Evolutionary conservation across 2,329 filamentous ascomycete genomes (phyloP), one percentile per base, ranked within the genome.

Genomic region (Cladobotryum protrusum): DNA sequence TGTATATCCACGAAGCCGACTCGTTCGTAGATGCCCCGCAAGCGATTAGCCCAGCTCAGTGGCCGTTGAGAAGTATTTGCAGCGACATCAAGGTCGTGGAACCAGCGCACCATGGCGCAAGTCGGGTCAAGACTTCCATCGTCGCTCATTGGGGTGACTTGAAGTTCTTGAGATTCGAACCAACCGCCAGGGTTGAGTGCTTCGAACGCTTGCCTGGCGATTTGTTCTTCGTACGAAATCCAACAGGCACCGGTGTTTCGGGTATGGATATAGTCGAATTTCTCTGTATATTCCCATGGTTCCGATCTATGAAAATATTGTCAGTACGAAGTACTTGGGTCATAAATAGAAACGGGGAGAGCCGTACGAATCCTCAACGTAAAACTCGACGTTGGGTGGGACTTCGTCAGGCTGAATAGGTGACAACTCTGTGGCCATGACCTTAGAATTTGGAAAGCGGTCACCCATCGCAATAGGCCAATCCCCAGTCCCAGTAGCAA

Each of bases 371-470:
- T 90, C 86, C 60, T 89, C 85, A 42, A 91, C 77, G 53, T 82
- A 81, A 56, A 91, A 91, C 54, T 82, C 79, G 13, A 89, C 83
- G 54, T 91, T 91, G 15, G 79, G 77, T 0, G 87, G 86, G 1
- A 89, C 83, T 43, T 78, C 72, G 4, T 69, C 69, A 2, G 83
- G 82, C 59, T 87, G 84, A 20, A 86, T 82, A 2, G 83, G 82
- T 1, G 82, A 86, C 5, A 87, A 71, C 58, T 87, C 84, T 8
- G 79, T 85, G 32, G 82, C 84, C 44, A 77, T 74, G 29, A 87
- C 73, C 53, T 75, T 66, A 11, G 83, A 69, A 4, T 74, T 61
- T 12, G 83, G 83, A 52, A 83, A 86, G 44, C 71, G 60, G 56
- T 82, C 78, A 57, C 80, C 82, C 70, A 88, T 78, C 58, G 85